Conservation (phyloP, 306 rosid genomes). For the Canavalia gladiata region DNA sequence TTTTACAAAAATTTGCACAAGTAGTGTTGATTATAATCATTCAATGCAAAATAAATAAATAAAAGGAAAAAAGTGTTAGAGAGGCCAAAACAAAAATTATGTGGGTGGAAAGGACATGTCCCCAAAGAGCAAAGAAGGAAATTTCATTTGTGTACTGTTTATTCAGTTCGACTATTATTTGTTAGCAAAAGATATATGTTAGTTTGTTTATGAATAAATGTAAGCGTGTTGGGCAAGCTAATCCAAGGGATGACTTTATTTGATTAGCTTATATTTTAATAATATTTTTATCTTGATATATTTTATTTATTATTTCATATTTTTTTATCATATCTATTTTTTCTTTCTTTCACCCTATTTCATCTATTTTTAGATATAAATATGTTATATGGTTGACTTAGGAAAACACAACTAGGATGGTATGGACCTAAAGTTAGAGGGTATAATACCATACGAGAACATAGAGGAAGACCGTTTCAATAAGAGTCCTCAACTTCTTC, state of each 20-base stretch:
- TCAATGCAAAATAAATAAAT: neutral
- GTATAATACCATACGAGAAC: constrained; percentile 53
- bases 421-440: constrained; percentile 67
- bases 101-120: neutral
- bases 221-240: too few species aligned
- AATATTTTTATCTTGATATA: too few species aligned
- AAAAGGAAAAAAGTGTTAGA: too few species aligned
- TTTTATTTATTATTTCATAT: too few species aligned
- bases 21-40: neutral
- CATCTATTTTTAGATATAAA: too few species aligned
- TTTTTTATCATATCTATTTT: too few species aligned
- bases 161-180: neutral
- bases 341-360: too few species aligned
- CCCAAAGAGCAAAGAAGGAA: neutral
- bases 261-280: too few species aligned
- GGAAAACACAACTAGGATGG: constrained; percentile 41
- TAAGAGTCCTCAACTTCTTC: constrained; percentile 58
- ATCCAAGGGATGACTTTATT: too few species aligned
- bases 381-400: too few species aligned
- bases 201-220: too few species aligned
- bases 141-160: neutral
- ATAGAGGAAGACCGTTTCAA: constrained; percentile 63
- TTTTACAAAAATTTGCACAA: neutral
- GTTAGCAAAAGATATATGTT: neutral
- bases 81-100: neutral